Conservation (phyloP, 352 stramenopile species). For the Phytopythium aichiense region DNA sequence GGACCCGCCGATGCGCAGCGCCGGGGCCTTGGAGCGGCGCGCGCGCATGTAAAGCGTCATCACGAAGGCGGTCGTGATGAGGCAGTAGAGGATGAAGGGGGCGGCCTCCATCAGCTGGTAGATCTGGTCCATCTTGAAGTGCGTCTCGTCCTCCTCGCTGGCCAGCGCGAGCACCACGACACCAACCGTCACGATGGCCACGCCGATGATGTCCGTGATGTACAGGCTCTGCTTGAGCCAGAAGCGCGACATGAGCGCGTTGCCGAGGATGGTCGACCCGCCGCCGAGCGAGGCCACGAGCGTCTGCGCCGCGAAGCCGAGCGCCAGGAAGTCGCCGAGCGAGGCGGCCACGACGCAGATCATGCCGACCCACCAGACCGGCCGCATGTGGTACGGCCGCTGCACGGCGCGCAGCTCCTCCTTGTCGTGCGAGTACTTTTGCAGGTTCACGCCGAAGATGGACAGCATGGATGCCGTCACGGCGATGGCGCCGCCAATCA, state of each 20-base stretch:
- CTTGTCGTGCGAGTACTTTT: conserved; percentile 89
- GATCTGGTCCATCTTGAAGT: conserved; percentile 87
- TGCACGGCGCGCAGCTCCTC: conserved; percentile 66
- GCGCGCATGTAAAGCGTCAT: conserved; percentile 84
- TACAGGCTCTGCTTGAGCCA: conserved; percentile 86
- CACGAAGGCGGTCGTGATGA: conserved; percentile 77
- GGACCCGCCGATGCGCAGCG: conserved; percentile 52
- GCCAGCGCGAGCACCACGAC: conserved; percentile 77
- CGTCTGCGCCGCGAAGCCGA: conserved; percentile 86
- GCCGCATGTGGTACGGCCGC: conserved; percentile 77
- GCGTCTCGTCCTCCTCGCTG: conserved; percentile 59
- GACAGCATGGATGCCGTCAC: conserved; percentile 72
- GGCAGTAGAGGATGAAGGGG: conserved; percentile 80
- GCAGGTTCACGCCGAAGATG: conserved; percentile 90
- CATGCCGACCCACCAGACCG: conserved; percentile 89
- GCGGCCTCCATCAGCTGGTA: conserved; percentile 76
- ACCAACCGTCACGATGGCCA: conserved; percentile 68
- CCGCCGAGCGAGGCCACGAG: conserved; percentile 79
- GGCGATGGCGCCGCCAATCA: conserved; percentile 76
- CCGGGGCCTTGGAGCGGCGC: conserved; percentile 72
- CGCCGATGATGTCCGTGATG: conserved; percentile 76
- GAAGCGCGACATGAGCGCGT: conserved; percentile 83
- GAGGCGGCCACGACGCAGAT: conserved; percentile 77
- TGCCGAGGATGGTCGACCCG: conserved; percentile 80
- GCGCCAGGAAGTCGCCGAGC: conserved; percentile 81